Base-by-base conservation (phyloP, 2,329 filamentous ascomycete genomes). In the Ceratocystis papillata region DNA sequence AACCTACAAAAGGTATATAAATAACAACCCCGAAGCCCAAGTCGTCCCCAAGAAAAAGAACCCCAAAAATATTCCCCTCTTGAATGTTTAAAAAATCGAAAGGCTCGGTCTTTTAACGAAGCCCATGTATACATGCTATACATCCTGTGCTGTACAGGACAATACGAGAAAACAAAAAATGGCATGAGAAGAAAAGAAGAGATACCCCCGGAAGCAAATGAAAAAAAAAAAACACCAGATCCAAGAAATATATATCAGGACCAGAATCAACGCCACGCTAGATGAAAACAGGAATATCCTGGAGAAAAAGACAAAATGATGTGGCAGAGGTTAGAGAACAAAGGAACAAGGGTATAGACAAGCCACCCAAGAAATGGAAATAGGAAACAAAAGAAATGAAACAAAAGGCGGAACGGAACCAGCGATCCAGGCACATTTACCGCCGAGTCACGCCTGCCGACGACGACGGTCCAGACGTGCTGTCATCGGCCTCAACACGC, bases 1-100 rank as follows among this genome's bases (percentile, higher is more conserved):
- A 59, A 37, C 55, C 30, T 59, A 4, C 55, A 59, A 59, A 37
- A 59, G 55, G 55, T 59, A 59, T 59, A 59, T 30, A 59, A 30
- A 59, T 30, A 37, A 59, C 7, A 57, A 17, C 28, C 6, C 25
- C 30, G 17, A 37, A 59, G 10, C 28, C 55, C 55, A 15, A 30
- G 12, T 22, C 53, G 8, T 33, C 5, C 53, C 7, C 22, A 25
- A 20, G 22, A 53, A 53, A 53, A 53, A 53, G 22, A 25, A 22
- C 3, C 6, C n/a, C n/a, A 1, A 6, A 6, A n/a, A 53, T 22
- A 8, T 8, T 53, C n/a, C 37, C 37, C 10, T 41, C 10, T 4
- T 41, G 15, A 3, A 28, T 37, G 12, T 37, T n/a, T 2, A 20
- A 59, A 10, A 37, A 33, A 17, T 12, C 55, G 28, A 2, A 12